Evolutionary conservation across 2,329 filamentous ascomycete genomes (phyloP), one percentile per base, ranked within the genome.

Genomic region (Fusarium heterosporum): DNA sequence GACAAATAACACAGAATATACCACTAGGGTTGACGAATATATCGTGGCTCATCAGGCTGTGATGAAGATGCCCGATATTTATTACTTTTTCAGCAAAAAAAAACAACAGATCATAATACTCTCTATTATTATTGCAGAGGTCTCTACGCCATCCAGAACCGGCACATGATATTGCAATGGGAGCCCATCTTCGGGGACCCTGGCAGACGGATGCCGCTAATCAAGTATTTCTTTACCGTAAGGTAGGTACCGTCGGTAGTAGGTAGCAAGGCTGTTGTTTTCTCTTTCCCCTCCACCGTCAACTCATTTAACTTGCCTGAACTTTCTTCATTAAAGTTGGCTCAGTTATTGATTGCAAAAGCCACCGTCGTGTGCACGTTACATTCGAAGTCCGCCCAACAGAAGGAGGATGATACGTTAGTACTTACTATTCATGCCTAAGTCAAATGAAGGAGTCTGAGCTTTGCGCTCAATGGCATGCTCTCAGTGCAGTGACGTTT

Each of bases 401-500:
- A 38, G 36, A 22, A 22, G 22, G 22, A 22, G 22, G 22, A 22
- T 30, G 3, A 34, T 14, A 16, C 16, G 9, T n/a, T n/a, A n/a
- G n/a, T 16, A 10, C n/a, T 36, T 36, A 36, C 32, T 36, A 8
- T 36, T n/a, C 34, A 6, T 34, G 16, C 32, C 17, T 22, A 11
- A 17, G 25, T 29, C 39, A 13, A 32, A 32, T 26, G 32, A 57
- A 40, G 38, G 50, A 40, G 28, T 40, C 14, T n/a, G 46, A 48
- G 43, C 55, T 48, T 43, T 48, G 40, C 34, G 38, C 43, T 36
- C 16, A 19, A 55, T 68, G 64, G 67, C 41, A 53, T 64, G 59
- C 67, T 64, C 42, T 38, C 39, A 45, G 26, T 28, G 41, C 39
- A 45, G 19, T 60, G 51, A 51, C 56, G 68, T 72, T 72, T 71